Conservation (phyloP, 2,329 filamentous ascomycete genomes). For the Scolecobasidium constrictum region DNA sequence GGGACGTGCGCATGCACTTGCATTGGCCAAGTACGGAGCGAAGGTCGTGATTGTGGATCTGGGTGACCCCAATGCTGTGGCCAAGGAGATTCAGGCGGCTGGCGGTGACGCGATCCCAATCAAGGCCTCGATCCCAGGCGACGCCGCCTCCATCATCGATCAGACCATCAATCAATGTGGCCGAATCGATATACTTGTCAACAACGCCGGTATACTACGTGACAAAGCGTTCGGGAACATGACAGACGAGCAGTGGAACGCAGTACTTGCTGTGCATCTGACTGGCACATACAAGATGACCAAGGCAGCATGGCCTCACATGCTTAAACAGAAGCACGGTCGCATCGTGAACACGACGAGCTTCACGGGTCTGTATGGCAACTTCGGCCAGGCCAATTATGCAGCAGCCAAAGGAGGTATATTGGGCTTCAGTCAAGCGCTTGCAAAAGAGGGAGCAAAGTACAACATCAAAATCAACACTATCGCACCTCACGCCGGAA, state of each 20-base stretch:
- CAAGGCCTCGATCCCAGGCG: conserved; percentile 82
- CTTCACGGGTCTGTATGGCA: conserved; percentile 87
- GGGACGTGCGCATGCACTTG: conserved; percentile 79
- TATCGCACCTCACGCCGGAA: conserved; percentile 94
- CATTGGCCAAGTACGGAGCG: conserved; percentile 73
- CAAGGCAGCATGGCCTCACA: conserved; percentile 87
- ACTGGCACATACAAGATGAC: conserved; percentile 87
- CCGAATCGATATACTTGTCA: conserved; percentile 79
- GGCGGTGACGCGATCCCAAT: conserved; percentile 80
- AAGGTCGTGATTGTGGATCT: conserved; percentile 84
- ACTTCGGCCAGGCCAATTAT: conserved; percentile 94
- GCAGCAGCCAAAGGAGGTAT: conserved; percentile 63
- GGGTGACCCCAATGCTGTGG: conserved; percentile 60
- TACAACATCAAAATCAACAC: conserved; percentile 99
- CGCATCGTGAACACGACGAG: conserved; percentile 87
- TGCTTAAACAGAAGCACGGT: conserved; percentile 93
- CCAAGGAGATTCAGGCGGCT: conserved; percentile 72
- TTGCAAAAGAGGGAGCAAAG: conserved; percentile 87
- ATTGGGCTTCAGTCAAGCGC: conserved; percentile 83
- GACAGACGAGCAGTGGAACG: conserved; percentile 80
- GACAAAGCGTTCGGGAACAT: conserved; percentile 94
- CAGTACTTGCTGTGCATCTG: conserved; percentile 77
- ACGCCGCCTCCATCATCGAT: conserved; percentile 78
- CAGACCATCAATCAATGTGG: conserved; percentile 79
- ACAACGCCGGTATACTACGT: conserved; percentile 86